Evolutionary conservation across 1,284 basidiomycete species (phyloP).

Genomic region (Macrocybe sp.): DNA sequence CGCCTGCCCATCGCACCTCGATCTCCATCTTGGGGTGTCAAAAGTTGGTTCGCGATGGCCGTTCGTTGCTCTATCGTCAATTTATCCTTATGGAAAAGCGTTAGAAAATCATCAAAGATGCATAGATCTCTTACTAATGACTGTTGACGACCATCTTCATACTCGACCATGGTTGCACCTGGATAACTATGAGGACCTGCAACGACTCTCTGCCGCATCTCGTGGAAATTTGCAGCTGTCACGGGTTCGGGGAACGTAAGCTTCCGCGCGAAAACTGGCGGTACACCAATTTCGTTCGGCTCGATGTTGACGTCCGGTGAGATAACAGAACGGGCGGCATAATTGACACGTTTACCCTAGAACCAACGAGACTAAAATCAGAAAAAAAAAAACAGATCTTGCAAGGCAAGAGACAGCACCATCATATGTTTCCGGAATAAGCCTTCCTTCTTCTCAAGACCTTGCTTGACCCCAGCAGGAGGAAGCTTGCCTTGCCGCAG

Average conservation of each 20-base stretch:
- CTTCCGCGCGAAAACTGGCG: slow-evolving; percentile 96
- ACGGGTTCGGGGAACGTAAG: slow-evolving; percentile 98
- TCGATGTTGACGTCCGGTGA: slow-evolving; percentile 99
- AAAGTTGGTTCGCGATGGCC: slow-evolving; percentile 94
- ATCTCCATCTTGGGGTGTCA: slow-evolving; percentile 85
- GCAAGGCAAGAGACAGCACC: slow-evolving; percentile 43
- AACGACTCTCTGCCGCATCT: slow-evolving; percentile 89
- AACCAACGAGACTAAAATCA: neutral
- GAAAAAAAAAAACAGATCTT: slow-evolving; percentile 1
- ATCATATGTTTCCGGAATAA: slow-evolving; percentile 99
- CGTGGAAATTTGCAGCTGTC: slow-evolving; percentile 86
- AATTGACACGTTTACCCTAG: slow-evolving; percentile 98
- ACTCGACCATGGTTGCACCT: slow-evolving; percentile 92
- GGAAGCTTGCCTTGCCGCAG: slow-evolving; percentile 89
- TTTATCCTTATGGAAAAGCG: slow-evolving; percentile 58
- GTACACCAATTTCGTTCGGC: slow-evolving; percentile 98
- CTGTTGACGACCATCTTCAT: slow-evolving; percentile 88
- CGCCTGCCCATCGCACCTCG: slow-evolving; percentile 41
- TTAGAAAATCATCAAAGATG: neutral
- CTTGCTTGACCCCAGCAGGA: slow-evolving; percentile 93
- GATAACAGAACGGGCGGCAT: slow-evolving; percentile 98
- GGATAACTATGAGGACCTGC: slow-evolving; percentile 89
- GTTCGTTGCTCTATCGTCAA: slow-evolving; percentile 85
- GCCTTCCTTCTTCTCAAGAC: slow-evolving; percentile 98
- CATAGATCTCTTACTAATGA: slow-evolving; percentile 56